Evolutionary conservation across 1,284 basidiomycete genomes (phyloP).

Genomic region (Apiotrichum sp.): DNA sequence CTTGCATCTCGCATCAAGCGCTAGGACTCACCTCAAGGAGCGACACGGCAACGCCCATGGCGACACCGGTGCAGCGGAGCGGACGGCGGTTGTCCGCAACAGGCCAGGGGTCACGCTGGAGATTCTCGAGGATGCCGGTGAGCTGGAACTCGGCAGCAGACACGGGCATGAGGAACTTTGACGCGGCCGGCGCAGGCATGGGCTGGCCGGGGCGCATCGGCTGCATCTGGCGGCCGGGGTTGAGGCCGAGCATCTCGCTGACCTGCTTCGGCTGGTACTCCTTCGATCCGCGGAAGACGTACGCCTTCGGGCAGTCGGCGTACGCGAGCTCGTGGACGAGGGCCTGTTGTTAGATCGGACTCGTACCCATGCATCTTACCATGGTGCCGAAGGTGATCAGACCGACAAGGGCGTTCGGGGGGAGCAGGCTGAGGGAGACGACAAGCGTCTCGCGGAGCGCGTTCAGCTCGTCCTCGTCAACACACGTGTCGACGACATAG

Average conservation of each 20-base stretch:
- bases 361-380: slow-evolving; percentile 62
- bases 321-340: slow-evolving; percentile 99
- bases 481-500: slow-evolving; percentile 94
- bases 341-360: slow-evolving; percentile 57
- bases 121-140: slow-evolving; percentile 83
- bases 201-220: slow-evolving; percentile 68
- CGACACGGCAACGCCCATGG: slow-evolving; percentile 90
- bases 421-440: slow-evolving; percentile 85
- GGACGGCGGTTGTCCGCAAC: slow-evolving; percentile 92
- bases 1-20: slow-evolving; percentile 76
- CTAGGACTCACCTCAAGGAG: slow-evolving; percentile 61
- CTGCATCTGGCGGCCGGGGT: slow-evolving; percentile 49
- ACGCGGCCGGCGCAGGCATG: slow-evolving; percentile 69
- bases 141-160: slow-evolving; percentile 95
- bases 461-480: slow-evolving; percentile 94
- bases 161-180: slow-evolving; percentile 88
- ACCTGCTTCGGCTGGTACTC: slow-evolving; percentile 97
- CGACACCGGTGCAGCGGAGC: slow-evolving; percentile 93
- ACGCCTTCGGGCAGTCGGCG: slow-evolving; percentile 92
- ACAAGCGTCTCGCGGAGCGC: slow-evolving; percentile 88
- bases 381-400: slow-evolving; percentile 96
- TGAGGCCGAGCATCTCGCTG: slow-evolving; percentile 94
- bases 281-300: slow-evolving; percentile 98
- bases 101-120: slow-evolving; percentile 93
- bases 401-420: slow-evolving; percentile 89